Percentiles rank a stretch among this genome's conserved stretches.
Conservation (phyloP, 1,284 basidiomycete species). For the Tylopilus sp. region DNA sequence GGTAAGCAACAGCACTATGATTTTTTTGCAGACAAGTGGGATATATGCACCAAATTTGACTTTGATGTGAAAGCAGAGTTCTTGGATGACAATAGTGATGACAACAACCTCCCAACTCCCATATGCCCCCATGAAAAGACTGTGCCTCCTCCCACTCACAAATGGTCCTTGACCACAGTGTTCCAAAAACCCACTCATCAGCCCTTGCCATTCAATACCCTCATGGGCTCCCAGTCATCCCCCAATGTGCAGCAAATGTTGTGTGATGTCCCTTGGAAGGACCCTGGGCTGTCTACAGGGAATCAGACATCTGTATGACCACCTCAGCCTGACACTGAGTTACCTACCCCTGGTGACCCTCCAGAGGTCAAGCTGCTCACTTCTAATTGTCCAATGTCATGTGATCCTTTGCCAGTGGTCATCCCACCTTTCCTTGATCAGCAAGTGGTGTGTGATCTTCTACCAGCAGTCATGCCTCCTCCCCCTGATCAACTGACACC, state of each 20-base stretch:
- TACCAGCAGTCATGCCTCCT: background rate
- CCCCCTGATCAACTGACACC: background rate
- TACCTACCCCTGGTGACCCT: too few relatives aligned
- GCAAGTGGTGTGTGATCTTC: background rate
- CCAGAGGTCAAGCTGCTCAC: background rate
- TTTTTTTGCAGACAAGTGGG: background rate
- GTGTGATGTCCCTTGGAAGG: too few relatives aligned
- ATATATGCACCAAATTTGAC: constrained; percentile 3
- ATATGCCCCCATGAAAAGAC: background rate
- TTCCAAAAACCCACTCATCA: background rate
- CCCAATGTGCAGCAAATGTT: background rate
- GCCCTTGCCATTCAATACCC: background rate
- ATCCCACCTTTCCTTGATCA: background rate
- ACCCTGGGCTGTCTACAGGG: background rate
- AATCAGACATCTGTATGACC: too few relatives aligned
- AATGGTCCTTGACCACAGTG: background rate
- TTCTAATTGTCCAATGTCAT: background rate
- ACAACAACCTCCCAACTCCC: background rate
- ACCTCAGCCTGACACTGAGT: too few relatives aligned
- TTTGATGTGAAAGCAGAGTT: background rate
- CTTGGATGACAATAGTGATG: background rate
- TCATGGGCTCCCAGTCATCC: background rate
- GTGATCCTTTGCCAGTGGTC: background rate
- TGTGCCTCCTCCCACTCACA: background rate
- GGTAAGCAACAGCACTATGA: background rate